Base-by-base conservation (phyloP, 805 yeast genomes). In the Dipodascus geniculatus region DNA sequence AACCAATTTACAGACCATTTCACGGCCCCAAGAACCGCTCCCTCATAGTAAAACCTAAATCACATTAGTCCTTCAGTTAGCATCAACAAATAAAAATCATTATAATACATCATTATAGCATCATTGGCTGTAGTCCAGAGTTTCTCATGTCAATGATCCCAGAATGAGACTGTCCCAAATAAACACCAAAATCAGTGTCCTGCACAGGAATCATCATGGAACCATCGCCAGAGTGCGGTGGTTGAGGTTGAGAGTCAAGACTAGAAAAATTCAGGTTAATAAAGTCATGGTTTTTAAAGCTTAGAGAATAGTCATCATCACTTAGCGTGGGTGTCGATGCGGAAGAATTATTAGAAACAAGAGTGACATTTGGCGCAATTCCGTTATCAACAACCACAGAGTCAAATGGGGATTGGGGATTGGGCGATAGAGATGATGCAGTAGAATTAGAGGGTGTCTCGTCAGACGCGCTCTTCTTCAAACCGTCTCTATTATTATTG, bases 261-360 rank as follows among this genome's bases (percentile, higher is more conserved):
- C 44, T 38, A 38, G 44, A 38, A 38, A 38, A 38, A 38, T 38
- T 38, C 20, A 38, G 44, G 44, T 38, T 38, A 38, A 38, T 38
- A 38, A 38, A 38, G 44, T 38, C 44, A n/a, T 38, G 44, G 44
- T 38, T 38, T 38, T 38, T 38, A 14, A 38, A 38, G 20, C 20
- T 38, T n/a, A 38, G 14, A 17, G 44, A 38, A 38, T 38, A 38
- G 20, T 38, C 44, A 38, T 38, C 44, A 38, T 38, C 44, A 38
- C 44, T 38, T 38, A 38, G 17, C 44, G 20, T 16, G 4, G 44
- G 44, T 6, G 20, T 17, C 44, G 44, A 38, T n/a, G 19, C 20
- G 4, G 44, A 38, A n/a, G 44, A 38, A 38, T 6, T 38, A 38
- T 38, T 14, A 11, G 20, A 9, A 17, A n/a, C 4, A 3, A 38